Base-by-base conservation (phyloP, 2,329 filamentous ascomycete species). In the Fusarium sp. region DNA sequence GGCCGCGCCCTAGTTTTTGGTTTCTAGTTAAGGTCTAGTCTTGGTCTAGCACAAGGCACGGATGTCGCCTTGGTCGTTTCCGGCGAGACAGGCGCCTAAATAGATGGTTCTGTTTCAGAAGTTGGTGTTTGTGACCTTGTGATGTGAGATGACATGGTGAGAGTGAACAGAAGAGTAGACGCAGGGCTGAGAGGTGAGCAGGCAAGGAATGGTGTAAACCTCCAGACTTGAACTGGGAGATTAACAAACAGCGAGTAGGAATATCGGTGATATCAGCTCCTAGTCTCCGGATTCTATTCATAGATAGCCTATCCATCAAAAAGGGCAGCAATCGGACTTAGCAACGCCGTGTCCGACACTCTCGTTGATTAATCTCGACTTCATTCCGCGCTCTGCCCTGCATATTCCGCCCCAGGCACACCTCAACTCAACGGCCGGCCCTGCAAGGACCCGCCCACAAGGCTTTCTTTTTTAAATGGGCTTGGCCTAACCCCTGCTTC, bases 341-440 rank as follows among this genome's bases (percentile, higher is more conserved):
- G 29, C 27, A 33, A 16, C n/a, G 6, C 52, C 52, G 14, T 3
- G 16, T 20, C 52, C 7, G 54, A 58, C 3, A 16, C 4, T 33
- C 42, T 47, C 42, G 42, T 25, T 59, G 40, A 59, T 38, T 25
- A 47, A 25, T 25, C 22, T 57, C 25, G 10, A 29, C 33, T 18
- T 27, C 14, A 65, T 71, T 71, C 71, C 71, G 71, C 64, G 29
- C 38, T 71, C 38, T 52, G 22, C 58, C 33, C 40, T 35, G 25
- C 56, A 2, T 14, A 52, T 74, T 74, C 71, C 71, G 71, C 71
- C 25, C 10, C 38, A 31, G 62, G 27, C 68, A 68, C 38, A 52
- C 47, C 45, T 27, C 45, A 29, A 29, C 14, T 62, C 42, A 73
- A 74, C 57, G 63, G 71, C 9, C 14, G 16, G 47, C 20, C 63